phyloP scores from a whole-genome alignment of 176 grass and related monocot genomes.

The Bonia amplexicaulis region DNA sequence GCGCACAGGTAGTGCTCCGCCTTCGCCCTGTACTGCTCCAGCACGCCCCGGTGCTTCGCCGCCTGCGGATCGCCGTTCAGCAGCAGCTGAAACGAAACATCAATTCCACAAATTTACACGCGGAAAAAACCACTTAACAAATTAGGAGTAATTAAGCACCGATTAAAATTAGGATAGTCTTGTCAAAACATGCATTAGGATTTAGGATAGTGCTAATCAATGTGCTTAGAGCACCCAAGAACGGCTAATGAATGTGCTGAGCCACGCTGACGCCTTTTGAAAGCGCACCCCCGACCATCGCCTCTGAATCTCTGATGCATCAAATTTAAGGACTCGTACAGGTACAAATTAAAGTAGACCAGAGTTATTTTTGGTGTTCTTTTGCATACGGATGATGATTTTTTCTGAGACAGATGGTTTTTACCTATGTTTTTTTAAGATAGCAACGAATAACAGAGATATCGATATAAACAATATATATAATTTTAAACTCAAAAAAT shows the following conservation, averaged over 20 bases:
- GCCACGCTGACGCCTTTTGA: neutral
- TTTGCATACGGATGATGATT: too few relatives aligned
- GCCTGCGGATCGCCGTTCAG: slow-evolving; percentile 45
- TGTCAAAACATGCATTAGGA: neutral
- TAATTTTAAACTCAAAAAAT: too few relatives aligned
- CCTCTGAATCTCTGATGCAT: neutral
- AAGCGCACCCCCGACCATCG: neutral
- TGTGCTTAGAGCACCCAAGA: too few relatives aligned
- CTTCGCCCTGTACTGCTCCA: slow-evolving; percentile 72
- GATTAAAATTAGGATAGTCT: neutral
- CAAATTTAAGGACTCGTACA: neutral
- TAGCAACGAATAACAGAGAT: too few relatives aligned
- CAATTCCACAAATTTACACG: neutral
- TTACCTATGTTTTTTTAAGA: too few relatives aligned
- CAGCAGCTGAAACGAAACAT: slow-evolving; percentile 40
- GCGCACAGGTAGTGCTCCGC: slow-evolving; percentile 87
- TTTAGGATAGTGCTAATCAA: too few relatives aligned
- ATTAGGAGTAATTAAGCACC: neutral
- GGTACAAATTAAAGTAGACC: neutral
- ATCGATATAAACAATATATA: too few relatives aligned
- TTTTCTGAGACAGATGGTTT: too few relatives aligned
- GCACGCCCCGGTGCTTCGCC: slow-evolving; percentile 26
- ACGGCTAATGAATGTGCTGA: neutral
- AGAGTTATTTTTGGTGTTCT: neutral
- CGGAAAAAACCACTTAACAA: neutral